Base-by-base conservation (phyloP, 768 basidiomycete genomes). In the Amyloporia xantha region DNA sequence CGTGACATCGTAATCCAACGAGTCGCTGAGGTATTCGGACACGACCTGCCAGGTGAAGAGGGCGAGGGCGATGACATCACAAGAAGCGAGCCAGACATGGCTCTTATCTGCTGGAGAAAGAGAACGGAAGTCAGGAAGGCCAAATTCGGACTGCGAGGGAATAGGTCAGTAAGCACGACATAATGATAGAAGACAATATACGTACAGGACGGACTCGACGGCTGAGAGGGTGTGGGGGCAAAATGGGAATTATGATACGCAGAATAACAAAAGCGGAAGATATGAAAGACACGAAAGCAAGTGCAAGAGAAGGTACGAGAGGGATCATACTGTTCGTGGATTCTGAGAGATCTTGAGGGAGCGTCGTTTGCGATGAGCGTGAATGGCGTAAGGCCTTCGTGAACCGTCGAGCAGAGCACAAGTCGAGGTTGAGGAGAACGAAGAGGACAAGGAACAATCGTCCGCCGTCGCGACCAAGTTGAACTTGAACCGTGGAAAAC, bases 211-310 rank as follows among this genome's bases (percentile, higher is more conserved):
- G 74, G 61, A 85, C 83, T 59, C 82, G 81, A 70, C 78, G 77
- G 65, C 83, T 86, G 62, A 86, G 70, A 23, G 83, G 81, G 56
- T 79, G 76, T 44, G 84, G 84, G 23, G 85, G 86, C 49, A 89
- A 63, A 63, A 87, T 81, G 51, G 86, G 84, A 61, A 86, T 72
- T 59, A 87, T 62, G 62, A 86, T 82, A 63, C 82, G 82, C 61
- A 87, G 78, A 67, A 89, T 78, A 59, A 86, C 75, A 60, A 86
- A 87, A 60, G 75, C 81, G 40, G 86, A 87, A 62, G 75, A 76
- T 60, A 80, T 62, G 70, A 88, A 84, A 47, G 86, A 87, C 57
- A 84, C 50, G 61, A 88, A 75, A 66, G 79, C 78, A 59, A 88
- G 77, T 41, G 74, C 74, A 59, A 89, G 70, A 46, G 82, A 72